A percentile compares a stretch with the other conserved stretches of the same genome.
Conservation (phyloP, 2,329 filamentous ascomycete species). For the Aspergillus costaricaensis region DNA sequence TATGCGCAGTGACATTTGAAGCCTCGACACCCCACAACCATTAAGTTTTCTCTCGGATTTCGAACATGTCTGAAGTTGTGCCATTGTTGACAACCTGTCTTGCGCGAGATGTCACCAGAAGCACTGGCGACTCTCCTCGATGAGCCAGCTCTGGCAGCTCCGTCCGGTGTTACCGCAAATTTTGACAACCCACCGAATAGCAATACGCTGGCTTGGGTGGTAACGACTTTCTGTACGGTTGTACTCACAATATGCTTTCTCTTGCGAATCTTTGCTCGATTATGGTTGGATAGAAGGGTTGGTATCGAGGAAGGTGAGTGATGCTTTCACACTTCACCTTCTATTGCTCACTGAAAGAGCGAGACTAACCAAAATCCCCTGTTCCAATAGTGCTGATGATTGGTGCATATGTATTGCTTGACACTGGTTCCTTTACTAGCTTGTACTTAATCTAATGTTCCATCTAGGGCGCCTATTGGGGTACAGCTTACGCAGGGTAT, state of each 20-base stretch:
- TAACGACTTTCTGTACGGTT: slow-evolving; percentile 23
- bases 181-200: slow-evolving; percentile 25
- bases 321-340: no score
- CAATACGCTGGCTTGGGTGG: slow-evolving; percentile 23
- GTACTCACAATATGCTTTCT: slow-evolving; percentile 21
- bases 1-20: background rate
- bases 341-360: background rate
- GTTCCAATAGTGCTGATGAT: slow-evolving; percentile 9
- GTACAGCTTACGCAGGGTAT: slow-evolving; percentile 20
- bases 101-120: slow-evolving; percentile 5
- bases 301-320: slow-evolving; percentile 23
- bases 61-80: background rate
- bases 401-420: slow-evolving; percentile 11
- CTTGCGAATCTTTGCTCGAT: slow-evolving; percentile 19
- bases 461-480: slow-evolving; percentile 24
- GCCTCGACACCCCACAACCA: background rate
- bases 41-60: background rate
- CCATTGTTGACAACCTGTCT: background rate
- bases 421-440: background rate
- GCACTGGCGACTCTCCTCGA: slow-evolving; percentile 5
- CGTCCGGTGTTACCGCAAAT: slow-evolving; percentile 22
- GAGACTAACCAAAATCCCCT: background rate
- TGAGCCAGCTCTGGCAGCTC: slow-evolving; percentile 21
- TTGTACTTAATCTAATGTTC: background rate
- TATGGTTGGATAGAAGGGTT: slow-evolving; percentile 22